Evolutionary conservation across 768 basidiomycete species (phyloP), one percentile per base, ranked within the genome.

Genomic region (Agrocybe pediades): DNA sequence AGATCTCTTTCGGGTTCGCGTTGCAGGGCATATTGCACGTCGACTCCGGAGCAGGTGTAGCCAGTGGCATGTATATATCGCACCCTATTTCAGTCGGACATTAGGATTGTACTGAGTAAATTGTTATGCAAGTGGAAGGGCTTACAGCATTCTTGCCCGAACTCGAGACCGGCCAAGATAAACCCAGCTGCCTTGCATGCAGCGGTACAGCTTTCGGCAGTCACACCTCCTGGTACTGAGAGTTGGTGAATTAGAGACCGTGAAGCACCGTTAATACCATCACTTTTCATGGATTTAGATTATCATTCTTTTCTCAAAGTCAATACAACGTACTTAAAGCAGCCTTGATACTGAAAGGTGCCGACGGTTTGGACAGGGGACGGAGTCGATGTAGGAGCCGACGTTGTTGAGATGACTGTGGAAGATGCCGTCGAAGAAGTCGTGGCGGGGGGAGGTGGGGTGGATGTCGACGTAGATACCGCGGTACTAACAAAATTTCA

Each of bases 11-110:
- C 9, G 79, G 26, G 58, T 86, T 72, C 8, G 86, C 86, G 1
- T 74, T 71, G 65, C 87, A 88, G 16, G 77, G 59, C 68, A 77
- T 74, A 57, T 75, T 77, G 60, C 87, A 88, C 29, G 87, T 79
- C 1, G 80, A 65, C 7, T 63, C 53, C 16, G 76, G 66, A 6
- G 76, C 74, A 2, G 39, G 25, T 6, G 30, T 30, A 16, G 25
- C 45, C 13, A 49, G 9, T 6, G 25, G 36, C 44, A 58, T 33
- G 29, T 41, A 46, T 8, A 24, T 42, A 24, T 52, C 57, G 25
- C 57, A 58, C 52, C 52, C 57, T 58, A 13, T n/a, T n/a, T n/a
- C n/a, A n/a, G n/a, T n/a, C n/a, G 41, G 24, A 30, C 8, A 0
- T 4, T 24, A 45, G 13, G 2, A 23, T n/a, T n/a, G n/a, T n/a